Base-by-base conservation (phyloP, 495 filamentous ascomycete species). In the Trichoderma reesei region DNA sequence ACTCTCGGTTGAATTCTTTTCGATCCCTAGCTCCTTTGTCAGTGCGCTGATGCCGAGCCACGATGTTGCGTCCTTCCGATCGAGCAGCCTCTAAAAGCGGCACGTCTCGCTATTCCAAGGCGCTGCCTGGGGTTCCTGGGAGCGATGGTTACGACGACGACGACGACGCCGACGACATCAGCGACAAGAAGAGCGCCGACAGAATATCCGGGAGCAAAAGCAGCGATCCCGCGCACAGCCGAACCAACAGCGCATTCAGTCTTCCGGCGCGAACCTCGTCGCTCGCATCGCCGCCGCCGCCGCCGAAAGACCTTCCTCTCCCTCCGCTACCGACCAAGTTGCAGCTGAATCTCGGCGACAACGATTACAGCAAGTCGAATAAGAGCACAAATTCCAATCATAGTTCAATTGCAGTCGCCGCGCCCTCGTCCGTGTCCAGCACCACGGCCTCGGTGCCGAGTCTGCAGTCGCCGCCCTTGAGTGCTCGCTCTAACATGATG, bases 81-180 rank as follows among this genome's bases (percentile, higher is more conserved):
- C 61, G 46, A 42, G 65, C 68, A 42, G 46, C 65, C 71, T 71
- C 71, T 26, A 67, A 64, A 42, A 41, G 64, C 68, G 71, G 71
- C 51, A 67, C 68, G 48, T 74, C 72, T 39, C 72, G 72, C 64
- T 73, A 73, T 63, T 74, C 72, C 62, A 74, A 74, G 67, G 72
- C 72, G 54, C 66, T 74, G 48, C 72, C 72, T 51, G 67, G 66
- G 62, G 41, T 63, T 5, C 61, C 61, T 11, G 39, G 39, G 20
- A 8, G 46, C 10, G 38, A 34, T 1, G 61, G 31, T 5, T 18
- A 63, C 20, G 14, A 61, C 16, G 39, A 41, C 36, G 39, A 41
- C 34, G 39, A 41, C 36, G 18, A 6, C 3, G 39, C 5, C 34
- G 9, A 26, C 59, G 18, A 31, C 16, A 41, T 13, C 59, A 38